phyloP scores from a whole-genome alignment of 345 rosid genomes.

The thale cress (Arabidopsis thaliana) region TAIR10.1 NC_003071.7:16951001-16951500 shows the following conservation, averaged over 20 bases:
- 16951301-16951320: not conserved
- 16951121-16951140: constrained; percentile 45
- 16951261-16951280: not conserved
- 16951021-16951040: not conserved
- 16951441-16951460: not conserved
- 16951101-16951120: constrained; percentile 50
- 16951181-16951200: constrained; percentile 33
- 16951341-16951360: not conserved
- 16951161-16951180: constrained; percentile 38
- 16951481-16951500: not conserved
- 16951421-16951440: too few relatives aligned
- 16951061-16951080: constrained; percentile 43
- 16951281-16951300: not conserved
- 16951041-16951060: constrained; percentile 29
- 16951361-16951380: not conserved
- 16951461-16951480: not conserved
- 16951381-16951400: not conserved
- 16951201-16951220: constrained; percentile 17
- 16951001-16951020: constrained; percentile 19
- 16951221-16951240: not conserved
- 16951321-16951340: not conserved
- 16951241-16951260: not conserved
- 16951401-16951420: too few relatives aligned
- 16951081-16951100: constrained; percentile 70
- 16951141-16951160: constrained; percentile 54